Evolutionary conservation across 2,329 filamentous ascomycete genomes (phyloP), one percentile per base, ranked within the genome.

Genomic region (Calonectria henricotiae): DNA sequence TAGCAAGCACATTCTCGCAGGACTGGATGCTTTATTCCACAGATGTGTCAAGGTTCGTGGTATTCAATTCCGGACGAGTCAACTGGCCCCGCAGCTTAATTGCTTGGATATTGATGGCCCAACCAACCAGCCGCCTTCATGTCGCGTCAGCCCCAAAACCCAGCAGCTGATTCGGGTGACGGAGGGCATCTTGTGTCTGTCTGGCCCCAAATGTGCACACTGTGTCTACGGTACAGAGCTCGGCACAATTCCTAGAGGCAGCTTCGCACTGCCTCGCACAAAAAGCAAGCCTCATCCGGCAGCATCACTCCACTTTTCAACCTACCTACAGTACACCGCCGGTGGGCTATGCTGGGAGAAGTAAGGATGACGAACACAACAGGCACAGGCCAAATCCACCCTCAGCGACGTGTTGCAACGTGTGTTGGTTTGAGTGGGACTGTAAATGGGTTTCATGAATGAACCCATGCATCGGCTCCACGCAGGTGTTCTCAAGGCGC

Each of bases 401-500:
- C 30, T 17, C 20, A 25, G 51, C 20, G 20, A 55, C 51, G 51
- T 55, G 51, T 55, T 9, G 51, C 20, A 11, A 55, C 51, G 51
- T 55, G 51, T 55, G 37, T 35, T 7, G 51, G 25, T 4, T 1
- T 17, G 51, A 55, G 20, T 55, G 51, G 51, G 20, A n/a, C 35
- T 23, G 32, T 37, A 55, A 30, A n/a, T 30, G n/a, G 32, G n/a
- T 55, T 55, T 37, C 41, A n/a, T 5, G 32, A 37, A 39, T n/a
- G 32, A 25, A 25, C 20, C n/a, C 32, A 25, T 55, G 51, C 32
- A 23, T 39, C 13, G n/a, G 3, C 11, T 5, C 30, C 3, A 13
- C 9, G 32, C 30, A 15, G 13, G 20, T 4, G 32, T 23, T 39
- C 51, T 39, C 35, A 4, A 17, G 51, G 32, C 37, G 20, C 20